Base-by-base conservation (phyloP, 495 filamentous ascomycete species). In the Talaromyces proteolyticus region DNA sequence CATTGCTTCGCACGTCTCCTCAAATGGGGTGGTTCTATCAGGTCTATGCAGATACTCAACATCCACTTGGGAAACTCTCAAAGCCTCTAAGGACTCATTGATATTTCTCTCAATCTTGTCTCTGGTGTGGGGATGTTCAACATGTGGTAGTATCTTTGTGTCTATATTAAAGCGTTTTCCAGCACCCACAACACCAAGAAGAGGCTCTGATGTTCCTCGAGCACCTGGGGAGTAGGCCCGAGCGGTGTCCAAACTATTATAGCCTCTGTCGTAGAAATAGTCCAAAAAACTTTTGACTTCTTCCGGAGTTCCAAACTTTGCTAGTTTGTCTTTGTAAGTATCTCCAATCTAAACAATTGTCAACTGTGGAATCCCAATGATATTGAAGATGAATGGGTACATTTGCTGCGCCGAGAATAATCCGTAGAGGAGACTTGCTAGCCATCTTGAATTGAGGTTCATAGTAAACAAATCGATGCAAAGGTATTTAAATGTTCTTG, bases 41-140 rank as follows among this genome's bases (percentile, higher is more conserved):
- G 75, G 72, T 0, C 54, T 50, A 52, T 79, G 73, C 16, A 76
- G 57, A 52, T 70, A 74, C 47, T 58, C 54, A 36, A 63, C 60
- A 21, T 69, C 57, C 10, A 68, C 53, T 29, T 57, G 55, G 18
- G 58, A 43, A 4, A 52, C 39, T 1, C 52, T 46, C 8, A 69
- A 47, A 6, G 55, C 54, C n/a, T 53, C 45, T 24, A 58, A 49
- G 44, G 57, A 59, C n/a, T 47, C 53, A 12, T 53, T 34, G 24
- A 69, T 55, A 23, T 59, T 60, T 18, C 46, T 44, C 16, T 49
- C 25, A 25, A 69, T 65, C 18, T 50, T 59, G 18, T 54, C 51
- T 7, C 42, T 21, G 4, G 36, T 24, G 44, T 67, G 61, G 6
- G 49, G 40, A 6, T 59, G 54, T 2, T 54, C 57, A 8, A 24